Base-by-base conservation (phyloP, 1,284 basidiomycete genomes). In the Stygiomarasmius scandens region DNA sequence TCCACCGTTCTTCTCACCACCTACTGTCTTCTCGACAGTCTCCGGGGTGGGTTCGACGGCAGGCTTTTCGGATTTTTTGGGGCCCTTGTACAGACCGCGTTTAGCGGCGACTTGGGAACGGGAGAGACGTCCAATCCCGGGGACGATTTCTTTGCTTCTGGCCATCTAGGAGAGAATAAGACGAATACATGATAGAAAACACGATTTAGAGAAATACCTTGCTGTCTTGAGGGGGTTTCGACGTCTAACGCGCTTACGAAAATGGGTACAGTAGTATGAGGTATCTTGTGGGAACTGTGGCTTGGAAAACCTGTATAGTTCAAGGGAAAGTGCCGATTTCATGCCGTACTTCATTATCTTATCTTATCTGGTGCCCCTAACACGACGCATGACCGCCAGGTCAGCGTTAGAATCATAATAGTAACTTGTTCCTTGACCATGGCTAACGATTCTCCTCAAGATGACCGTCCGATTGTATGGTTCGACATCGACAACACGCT, bases 1-100 rank as follows among this genome's bases (percentile, higher is more conserved):
- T 71, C 85, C 82, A 66, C 94, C 93, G 78, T 98, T 98, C 82
- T 93, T 96, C 70, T 87, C 90, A 66, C 95, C 95, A 64, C 91
- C 89, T 66, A 98, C 81, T 64, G 82, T 76, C 74, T 94, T 93
- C 84, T 96, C 93, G 74, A 89, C 87, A 72, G 80, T 78, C 54
- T 80, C 79, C 58, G 88, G 77, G 53, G 77, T 69, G 63, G 86
- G 80, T 63, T 83, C 74, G 65, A 81, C 81, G 63, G 85, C 82
- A 59, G 89, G 79, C 68, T 86, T 81, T 66, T 86, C 81, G 47
- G 86, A 77, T 70, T 87, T 93, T 90, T 95, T 93, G 76, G 76
- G 79, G 69, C 89, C 89, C 80, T 90, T 90, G 77, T 74, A 86
- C 65, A 89, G 82, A 63, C 89, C 87, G 74, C 95, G 93, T 74